Conservation (phyloP, 2,329 filamentous ascomycete species). For the Claviceps citrina region DNA sequence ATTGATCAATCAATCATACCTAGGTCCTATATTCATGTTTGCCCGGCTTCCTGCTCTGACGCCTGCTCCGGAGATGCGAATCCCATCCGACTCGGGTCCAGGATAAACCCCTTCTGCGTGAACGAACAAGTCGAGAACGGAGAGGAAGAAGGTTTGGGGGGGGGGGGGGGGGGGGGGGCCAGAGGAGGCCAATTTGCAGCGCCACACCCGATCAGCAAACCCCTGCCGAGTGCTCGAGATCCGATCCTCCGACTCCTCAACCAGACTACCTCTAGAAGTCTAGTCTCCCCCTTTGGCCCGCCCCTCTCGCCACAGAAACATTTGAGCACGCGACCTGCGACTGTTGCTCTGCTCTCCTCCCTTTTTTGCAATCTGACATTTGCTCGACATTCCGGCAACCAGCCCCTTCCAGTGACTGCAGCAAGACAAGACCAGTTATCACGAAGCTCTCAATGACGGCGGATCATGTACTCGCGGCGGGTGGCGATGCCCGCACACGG, state of each 20-base stretch:
- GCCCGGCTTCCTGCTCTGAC: background rate
- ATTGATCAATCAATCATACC: background rate
- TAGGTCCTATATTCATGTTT: background rate
- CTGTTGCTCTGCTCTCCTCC: too few species aligned
- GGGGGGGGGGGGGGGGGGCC: too few species aligned
- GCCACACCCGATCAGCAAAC: background rate
- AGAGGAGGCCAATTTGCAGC: too few species aligned
- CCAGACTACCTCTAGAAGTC: too few species aligned
- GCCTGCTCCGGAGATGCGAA: background rate
- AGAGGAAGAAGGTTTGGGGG: too few species aligned
- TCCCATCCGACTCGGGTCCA: background rate
- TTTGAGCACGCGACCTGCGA: too few species aligned
- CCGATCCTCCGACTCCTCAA: background rate
- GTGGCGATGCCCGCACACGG: conserved; percentile 26
- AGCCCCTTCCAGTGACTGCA: too few species aligned
- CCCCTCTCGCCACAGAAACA: background rate
- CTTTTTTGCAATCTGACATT: too few species aligned
- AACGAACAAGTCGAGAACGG: background rate
- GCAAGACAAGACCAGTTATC: background rate
- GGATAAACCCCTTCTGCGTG: background rate
- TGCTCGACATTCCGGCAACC: too few species aligned
- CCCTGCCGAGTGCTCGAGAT: background rate
- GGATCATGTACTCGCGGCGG: conserved; percentile 10
- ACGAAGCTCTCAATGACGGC: background rate
- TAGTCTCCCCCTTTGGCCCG: background rate